These are phyloP conservation scores for Prinsepia uniflora DNA, from an alignment of 306 rosid genomes.

Conservation along the genomic window DNA sequence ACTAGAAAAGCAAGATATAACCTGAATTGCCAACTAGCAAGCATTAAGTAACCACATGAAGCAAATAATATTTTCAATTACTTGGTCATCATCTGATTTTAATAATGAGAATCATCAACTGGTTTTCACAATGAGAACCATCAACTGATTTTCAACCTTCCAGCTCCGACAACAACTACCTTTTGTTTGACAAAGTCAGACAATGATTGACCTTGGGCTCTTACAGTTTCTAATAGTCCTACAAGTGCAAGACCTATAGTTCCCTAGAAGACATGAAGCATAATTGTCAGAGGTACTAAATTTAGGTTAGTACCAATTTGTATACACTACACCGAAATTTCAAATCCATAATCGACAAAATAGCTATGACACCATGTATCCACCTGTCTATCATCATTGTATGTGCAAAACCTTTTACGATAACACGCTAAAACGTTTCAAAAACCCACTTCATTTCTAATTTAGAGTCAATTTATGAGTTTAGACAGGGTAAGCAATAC, in stretches of 20 bases:
- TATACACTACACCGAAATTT: neutral
- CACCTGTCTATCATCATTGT: constrained; percentile 98
- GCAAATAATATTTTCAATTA: neutral
- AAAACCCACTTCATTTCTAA: constrained; percentile 98
- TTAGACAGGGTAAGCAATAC: neutral
- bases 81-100: neutral
- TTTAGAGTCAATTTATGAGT: neutral
- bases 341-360: constrained; percentile 14
- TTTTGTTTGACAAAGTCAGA: constrained; percentile 77
- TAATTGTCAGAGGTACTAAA: constrained; percentile 2
- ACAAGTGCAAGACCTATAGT: constrained; percentile 99
- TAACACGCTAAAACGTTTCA: constrained; percentile 88
- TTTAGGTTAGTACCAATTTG: constrained; percentile 5
- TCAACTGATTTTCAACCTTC: neutral
- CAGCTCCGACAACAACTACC: constrained; percentile 96
- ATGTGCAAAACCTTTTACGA: constrained; percentile 89
- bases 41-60: neutral
- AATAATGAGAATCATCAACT: constrained; percentile 5
- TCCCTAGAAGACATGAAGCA: constrained; percentile 56
- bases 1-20: neutral
- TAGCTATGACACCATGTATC: constrained; percentile 27
- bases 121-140: neutral
- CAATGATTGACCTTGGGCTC: constrained; percentile 82
- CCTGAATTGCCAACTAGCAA: neutral
- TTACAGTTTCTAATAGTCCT: constrained; percentile 71